A percentile compares a stretch with the other conserved stretches of the same genome.
These are phyloP conservation scores for Amanita phalloides DNA, from an alignment of 768 basidiomycete genomes.

Conservation along the genomic window DNA sequence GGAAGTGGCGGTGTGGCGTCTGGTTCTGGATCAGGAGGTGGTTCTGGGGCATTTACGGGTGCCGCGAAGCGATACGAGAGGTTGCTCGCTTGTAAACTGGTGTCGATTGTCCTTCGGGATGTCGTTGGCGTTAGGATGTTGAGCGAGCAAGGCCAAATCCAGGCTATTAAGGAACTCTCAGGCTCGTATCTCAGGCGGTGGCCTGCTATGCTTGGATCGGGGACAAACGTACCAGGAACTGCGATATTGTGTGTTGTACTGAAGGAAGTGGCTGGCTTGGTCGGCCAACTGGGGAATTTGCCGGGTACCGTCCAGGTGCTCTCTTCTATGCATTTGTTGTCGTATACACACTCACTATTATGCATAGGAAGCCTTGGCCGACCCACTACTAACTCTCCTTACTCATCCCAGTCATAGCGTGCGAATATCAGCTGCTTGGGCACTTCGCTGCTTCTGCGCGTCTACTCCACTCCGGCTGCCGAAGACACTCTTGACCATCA, in stretches of 20 bases:
- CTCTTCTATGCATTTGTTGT: conserved; percentile 6
- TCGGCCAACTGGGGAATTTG: conserved; percentile 87
- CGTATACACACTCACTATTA: not conserved
- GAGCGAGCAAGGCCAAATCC: conserved; percentile 89
- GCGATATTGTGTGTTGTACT: conserved; percentile 64
- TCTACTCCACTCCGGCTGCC: conserved; percentile 81
- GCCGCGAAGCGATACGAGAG: conserved; percentile 58
- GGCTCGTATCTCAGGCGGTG: conserved; percentile 78
- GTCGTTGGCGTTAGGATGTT: conserved; percentile 83
- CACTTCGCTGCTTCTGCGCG: conserved; percentile 83
- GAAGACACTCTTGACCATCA: conserved; percentile 63
- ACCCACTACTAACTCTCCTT: conserved; percentile 77
- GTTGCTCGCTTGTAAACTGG: conserved; percentile 58
- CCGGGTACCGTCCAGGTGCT: conserved; percentile 76
- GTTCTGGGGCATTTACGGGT: conserved; percentile 23
- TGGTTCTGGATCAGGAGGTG: not conserved
- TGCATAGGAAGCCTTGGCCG: conserved; percentile 68
- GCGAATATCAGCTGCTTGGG: conserved; percentile 81
- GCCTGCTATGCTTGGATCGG: conserved; percentile 86
- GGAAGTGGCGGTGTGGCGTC: not conserved
- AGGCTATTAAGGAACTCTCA: conserved; percentile 80
- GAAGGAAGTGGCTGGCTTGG: conserved; percentile 73
- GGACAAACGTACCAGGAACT: conserved; percentile 42
- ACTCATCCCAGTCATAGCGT: conserved; percentile 82
- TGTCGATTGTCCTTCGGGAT: conserved; percentile 72